Percentiles rank a stretch among this genome's conserved stretches.
These are phyloP conservation scores for Sclerotinia minor DNA, from an alignment of 2,329 filamentous ascomycete species.

Conservation along the genomic window DNA sequence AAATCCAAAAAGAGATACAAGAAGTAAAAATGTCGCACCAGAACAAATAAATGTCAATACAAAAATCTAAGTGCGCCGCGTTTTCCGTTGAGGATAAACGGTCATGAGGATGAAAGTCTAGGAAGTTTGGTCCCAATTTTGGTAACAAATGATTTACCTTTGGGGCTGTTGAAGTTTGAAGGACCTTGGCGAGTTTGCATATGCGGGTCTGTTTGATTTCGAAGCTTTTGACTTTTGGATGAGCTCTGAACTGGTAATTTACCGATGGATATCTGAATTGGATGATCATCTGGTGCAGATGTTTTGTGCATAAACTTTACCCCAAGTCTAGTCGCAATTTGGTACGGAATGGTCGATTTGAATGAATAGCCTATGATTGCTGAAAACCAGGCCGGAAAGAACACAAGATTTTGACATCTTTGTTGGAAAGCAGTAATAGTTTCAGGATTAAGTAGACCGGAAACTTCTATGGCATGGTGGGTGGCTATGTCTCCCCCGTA, in stretches of 20 bases:
- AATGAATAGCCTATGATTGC: not conserved
- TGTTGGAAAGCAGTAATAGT: not conserved
- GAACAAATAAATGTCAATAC: not conserved
- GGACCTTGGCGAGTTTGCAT: not conserved
- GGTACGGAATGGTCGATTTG: not conserved
- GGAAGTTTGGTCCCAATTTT: constrained; percentile 7
- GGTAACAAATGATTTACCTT: constrained; percentile 10
- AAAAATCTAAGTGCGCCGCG: not conserved
- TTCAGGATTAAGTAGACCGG: not conserved
- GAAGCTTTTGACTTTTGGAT: not conserved
- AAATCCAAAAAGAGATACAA: not conserved
- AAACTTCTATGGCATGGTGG: constrained; percentile 1
- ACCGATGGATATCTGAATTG: not conserved
- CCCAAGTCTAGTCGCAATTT: not conserved
- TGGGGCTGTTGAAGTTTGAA: constrained; percentile 5
- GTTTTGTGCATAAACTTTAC: constrained; percentile 13
- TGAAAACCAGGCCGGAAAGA: not conserved
- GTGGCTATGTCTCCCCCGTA: not conserved
- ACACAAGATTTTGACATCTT: not conserved
- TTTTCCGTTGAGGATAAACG: constrained; percentile 8
- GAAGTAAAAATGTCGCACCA: not conserved
- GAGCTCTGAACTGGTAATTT: not conserved
- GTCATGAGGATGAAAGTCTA: constrained; percentile 3
- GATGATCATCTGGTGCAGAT: constrained; percentile 11
- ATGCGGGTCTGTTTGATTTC: constrained; percentile 1